Conservation (phyloP, 192 early-diverging fungal genomes). For the Geranomyces michiganensis region DNA sequence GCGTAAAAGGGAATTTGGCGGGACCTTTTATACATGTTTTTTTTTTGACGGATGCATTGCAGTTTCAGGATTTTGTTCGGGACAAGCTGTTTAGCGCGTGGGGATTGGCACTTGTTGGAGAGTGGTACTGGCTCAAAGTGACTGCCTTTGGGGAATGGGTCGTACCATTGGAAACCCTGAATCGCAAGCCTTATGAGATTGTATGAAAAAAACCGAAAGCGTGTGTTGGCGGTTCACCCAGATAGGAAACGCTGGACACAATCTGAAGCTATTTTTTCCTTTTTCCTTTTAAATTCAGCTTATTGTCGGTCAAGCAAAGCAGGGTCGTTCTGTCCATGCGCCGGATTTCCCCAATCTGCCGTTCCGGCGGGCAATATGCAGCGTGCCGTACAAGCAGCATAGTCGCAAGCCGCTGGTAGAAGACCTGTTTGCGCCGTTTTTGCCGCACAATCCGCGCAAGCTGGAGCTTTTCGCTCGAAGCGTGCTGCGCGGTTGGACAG, state of each 20-base stretch:
- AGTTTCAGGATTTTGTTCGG: slow-evolving; percentile 53
- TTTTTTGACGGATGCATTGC: too few species aligned
- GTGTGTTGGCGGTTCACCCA: too few species aligned
- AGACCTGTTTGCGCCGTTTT: slow-evolving; percentile 9
- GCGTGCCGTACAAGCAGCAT: slow-evolving; percentile 59
- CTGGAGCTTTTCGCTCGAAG: slow-evolving; percentile 73
- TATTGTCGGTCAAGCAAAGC: too few species aligned
- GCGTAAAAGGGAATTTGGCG: too few species aligned
- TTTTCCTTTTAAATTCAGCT: too few species aligned
- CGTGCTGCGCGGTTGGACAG: slow-evolving; percentile 55
- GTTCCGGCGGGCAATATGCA: slow-evolving; percentile 45
- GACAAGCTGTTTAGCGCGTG: slow-evolving; percentile 71
- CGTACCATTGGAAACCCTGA: slow-evolving; percentile 6
- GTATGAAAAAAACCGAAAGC: slow-evolving; percentile 19
- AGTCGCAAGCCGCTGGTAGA: slow-evolving; percentile 68
- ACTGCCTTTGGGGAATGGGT: slow-evolving; percentile 43
- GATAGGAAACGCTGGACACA: too few species aligned
- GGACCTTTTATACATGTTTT: too few species aligned
- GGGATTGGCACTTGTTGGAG: slow-evolving; percentile 54
- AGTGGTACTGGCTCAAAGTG: slow-evolving; percentile 74
- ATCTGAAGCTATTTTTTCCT: too few species aligned
- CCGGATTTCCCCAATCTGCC: slow-evolving; percentile 22
- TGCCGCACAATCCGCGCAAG: slow-evolving; percentile 31
- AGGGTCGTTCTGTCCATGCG: too few species aligned
- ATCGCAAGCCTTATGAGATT: slow-evolving; percentile 72